A percentile compares a stretch with the other conserved stretches of the same genome.
Evolutionary conservation across 352 stramenopile genomes (phyloP).

Genomic region (Thraustochytrium striatum): DNA sequence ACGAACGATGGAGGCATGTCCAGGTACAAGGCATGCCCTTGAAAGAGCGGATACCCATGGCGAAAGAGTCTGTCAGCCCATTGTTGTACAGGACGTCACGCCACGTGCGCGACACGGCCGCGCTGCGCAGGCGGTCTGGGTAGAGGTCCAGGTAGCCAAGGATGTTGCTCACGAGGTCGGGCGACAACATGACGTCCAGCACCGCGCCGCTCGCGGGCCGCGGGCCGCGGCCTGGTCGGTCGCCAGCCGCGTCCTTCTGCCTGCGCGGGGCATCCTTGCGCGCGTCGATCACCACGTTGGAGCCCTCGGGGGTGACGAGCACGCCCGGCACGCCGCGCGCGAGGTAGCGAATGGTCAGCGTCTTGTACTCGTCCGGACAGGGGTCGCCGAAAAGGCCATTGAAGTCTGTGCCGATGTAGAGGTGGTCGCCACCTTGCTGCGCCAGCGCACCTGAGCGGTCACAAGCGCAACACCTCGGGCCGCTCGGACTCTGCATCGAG

Average conservation of each 20-base stretch:
- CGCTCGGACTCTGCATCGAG: not conserved
- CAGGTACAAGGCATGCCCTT: slow-evolving; percentile 30
- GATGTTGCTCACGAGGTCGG: not conserved
- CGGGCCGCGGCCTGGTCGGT: not conserved
- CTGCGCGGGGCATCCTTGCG: not conserved
- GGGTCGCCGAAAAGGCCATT: slow-evolving; percentile 41
- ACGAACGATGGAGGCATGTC: slow-evolving; percentile 17
- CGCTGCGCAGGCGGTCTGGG: slow-evolving; percentile 20
- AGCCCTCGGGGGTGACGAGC: slow-evolving; percentile 6
- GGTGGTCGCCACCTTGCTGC: not conserved
- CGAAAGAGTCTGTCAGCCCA: not conserved
- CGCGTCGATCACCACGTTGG: slow-evolving; percentile 17
- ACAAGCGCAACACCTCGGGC: slow-evolving; percentile 30
- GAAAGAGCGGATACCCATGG: not conserved
- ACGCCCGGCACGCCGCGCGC: not conserved
- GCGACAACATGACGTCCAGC: not conserved
- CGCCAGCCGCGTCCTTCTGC: not conserved
- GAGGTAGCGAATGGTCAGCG: slow-evolving; percentile 30
- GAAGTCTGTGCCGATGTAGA: slow-evolving; percentile 10
- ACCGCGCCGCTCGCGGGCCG: not conserved
- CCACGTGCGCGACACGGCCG: slow-evolving; percentile 6
- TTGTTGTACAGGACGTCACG: slow-evolving; percentile 6
- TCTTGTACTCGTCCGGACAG: slow-evolving; percentile 30
- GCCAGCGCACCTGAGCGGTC: slow-evolving; percentile 15
- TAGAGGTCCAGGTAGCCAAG: not conserved